These are phyloP conservation scores for Boletus tylopilopsis DNA, from an alignment of 768 basidiomycete genomes.

Conservation along the genomic window DNA sequence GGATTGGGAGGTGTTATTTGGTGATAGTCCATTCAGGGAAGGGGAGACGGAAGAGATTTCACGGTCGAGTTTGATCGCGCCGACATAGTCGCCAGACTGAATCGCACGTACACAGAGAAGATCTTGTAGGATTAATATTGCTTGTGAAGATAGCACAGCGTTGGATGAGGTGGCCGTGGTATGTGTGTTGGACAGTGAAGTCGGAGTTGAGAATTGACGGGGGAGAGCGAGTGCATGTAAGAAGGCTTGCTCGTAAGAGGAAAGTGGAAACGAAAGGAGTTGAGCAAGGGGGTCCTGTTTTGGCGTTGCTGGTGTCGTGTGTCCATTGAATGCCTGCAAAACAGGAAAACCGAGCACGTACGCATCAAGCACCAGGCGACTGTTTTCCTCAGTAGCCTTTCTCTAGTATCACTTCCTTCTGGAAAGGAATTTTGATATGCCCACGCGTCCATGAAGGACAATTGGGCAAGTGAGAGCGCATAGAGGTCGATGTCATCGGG, in stretches of 20 bases:
- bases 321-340: background rate
- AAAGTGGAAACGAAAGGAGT: constrained; percentile 63
- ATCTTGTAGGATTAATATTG: constrained; percentile 64
- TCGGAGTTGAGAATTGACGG: constrained; percentile 36
- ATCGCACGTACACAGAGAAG: constrained; percentile 77
- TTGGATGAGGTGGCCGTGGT: background rate
- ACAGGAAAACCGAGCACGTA: constrained; percentile 36
- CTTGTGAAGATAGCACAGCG: constrained; percentile 37
- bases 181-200: constrained; percentile 16
- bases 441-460: constrained; percentile 71
- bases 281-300: constrained; percentile 54
- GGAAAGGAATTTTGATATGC: constrained; percentile 67
- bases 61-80: constrained; percentile 75
- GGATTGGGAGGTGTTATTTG: constrained; percentile 26
- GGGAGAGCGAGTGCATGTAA: constrained; percentile 57
- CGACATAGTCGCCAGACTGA: constrained; percentile 62
- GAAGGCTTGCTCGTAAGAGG: constrained; percentile 56
- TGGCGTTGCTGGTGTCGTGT: constrained; percentile 47
- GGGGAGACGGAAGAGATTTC: constrained; percentile 49
- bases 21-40: constrained; percentile 8
- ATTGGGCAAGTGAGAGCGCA: constrained; percentile 59
- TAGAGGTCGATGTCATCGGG: constrained; percentile 73
- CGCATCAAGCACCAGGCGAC: constrained; percentile 68
- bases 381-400: constrained; percentile 53
- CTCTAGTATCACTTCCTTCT: constrained; percentile 51